Conservation (phyloP, 331 rosid genomes). For the Cydonia oblonga region DNA sequence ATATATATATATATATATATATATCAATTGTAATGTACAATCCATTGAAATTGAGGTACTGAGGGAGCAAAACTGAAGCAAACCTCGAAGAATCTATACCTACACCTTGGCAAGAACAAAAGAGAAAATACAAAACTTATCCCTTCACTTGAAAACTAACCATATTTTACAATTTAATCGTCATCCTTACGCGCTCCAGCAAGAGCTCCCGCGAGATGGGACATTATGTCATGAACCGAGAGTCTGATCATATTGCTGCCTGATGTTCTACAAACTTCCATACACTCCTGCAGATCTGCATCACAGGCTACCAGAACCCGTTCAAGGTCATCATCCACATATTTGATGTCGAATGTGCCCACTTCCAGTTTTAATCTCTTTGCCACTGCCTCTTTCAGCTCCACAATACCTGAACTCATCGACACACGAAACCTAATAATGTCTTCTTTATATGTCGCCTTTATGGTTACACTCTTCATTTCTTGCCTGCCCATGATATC, state of each 20-base stretch:
- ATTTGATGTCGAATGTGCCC: slow-evolving; percentile 74
- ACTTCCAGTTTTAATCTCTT: slow-evolving; percentile 72
- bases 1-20: too few species aligned
- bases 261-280: slow-evolving; percentile 55
- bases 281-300: slow-evolving; percentile 84
- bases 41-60: too few species aligned
- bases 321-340: slow-evolving; percentile 78
- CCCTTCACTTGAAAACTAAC: slow-evolving; percentile 42
- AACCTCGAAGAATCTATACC: slow-evolving; percentile 26
- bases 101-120: slow-evolving; percentile 13
- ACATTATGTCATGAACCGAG: slow-evolving; percentile 50
- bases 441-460: slow-evolving; percentile 77
- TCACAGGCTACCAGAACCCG: slow-evolving; percentile 88
- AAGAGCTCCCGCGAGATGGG: slow-evolving; percentile 70
- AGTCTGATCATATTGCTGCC: slow-evolving; percentile 62
- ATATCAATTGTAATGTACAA: too few species aligned
- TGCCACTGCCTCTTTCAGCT: slow-evolving; percentile 65
- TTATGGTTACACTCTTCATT: slow-evolving; percentile 46
- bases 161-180: too few species aligned
- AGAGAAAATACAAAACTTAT: background rate
- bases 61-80: slow-evolving; percentile 23
- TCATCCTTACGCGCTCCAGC: background rate
- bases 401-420: slow-evolving; percentile 38
- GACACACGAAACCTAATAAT: slow-evolving; percentile 67
- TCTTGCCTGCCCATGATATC: slow-evolving; percentile 33